Evolutionary conservation across 2,329 filamentous ascomycete genomes (phyloP).

Genomic region (Hortaea werneckii): DNA sequence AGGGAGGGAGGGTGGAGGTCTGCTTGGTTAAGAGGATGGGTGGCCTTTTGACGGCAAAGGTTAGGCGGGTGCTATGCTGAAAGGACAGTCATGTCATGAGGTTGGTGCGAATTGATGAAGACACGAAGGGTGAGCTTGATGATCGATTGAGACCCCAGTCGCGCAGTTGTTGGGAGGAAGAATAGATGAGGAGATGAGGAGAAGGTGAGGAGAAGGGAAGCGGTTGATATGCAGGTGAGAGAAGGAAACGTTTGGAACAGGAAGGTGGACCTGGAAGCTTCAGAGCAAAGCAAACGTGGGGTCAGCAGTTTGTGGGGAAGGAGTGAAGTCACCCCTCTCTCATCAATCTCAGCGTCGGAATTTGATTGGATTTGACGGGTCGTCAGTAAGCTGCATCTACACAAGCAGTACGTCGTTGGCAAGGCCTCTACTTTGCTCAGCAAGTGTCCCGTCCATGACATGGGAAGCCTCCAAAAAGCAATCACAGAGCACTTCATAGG

Average conservation of each 20-base stretch:
- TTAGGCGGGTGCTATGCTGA: too few relatives aligned
- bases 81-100: not conserved
- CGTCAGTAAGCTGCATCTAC: conserved; percentile 3
- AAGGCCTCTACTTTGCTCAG: conserved; percentile 9
- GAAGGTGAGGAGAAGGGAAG: not conserved
- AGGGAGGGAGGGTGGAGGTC: too few relatives aligned
- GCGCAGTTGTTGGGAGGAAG: not conserved
- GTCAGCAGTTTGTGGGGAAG: too few relatives aligned
- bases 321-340: too few relatives aligned
- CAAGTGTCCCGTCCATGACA: conserved; percentile 18
- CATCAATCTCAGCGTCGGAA: too few relatives aligned
- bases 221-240: not conserved
- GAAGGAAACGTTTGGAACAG: not conserved
- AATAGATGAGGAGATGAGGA: not conserved
- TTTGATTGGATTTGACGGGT: too few relatives aligned
- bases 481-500: conserved; percentile 20
- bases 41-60: too few relatives aligned
- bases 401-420: conserved; percentile 19
- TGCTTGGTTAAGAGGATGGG: too few relatives aligned
- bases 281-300: too few relatives aligned
- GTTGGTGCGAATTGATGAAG: not conserved
- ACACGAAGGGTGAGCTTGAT: not conserved
- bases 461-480: conserved; percentile 15
- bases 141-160: not conserved
- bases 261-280: too few relatives aligned